Base-by-base conservation (phyloP, 176 grass and related monocot species). In the Aegilops longissima region DNA sequence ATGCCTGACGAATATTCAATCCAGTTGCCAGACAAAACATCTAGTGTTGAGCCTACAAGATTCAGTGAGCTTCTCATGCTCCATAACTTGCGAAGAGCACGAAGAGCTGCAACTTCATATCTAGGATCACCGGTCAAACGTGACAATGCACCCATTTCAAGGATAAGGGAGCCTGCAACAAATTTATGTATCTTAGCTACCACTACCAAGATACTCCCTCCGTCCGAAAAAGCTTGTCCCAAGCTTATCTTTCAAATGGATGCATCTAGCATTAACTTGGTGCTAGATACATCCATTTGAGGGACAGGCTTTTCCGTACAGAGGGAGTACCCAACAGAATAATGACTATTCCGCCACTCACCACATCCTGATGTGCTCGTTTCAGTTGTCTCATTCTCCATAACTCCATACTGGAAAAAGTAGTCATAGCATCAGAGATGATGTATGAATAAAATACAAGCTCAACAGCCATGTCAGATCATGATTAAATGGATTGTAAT, bases 291-390 rank as follows among this genome's bases (percentile, higher is more conserved):
- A 25, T 25, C 25, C 25, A 25, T 25, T 25, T 25, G 25, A 25
- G 25, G 25, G 25, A 25, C 25, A 25, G 25, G 25, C 25, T 25
- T 25, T 25, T 25, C 25, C 25, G 25, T 25, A 25, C 25, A 25
- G 25, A 25, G 25, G 25, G 25, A 25, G 25, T 25, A 25, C 25
- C 25, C 54, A 86, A 66, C 4, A 81, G 35, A 87, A 31, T 52
- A 68, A 82, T 77, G 66, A 67, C 38, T 77, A 65, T 61, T 84
- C 61, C 80, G 45, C 74, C 30, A 86, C 93, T 90, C 78, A 98
- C 96, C 96, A 76, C 93, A 98, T 29, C 96, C 96, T 78, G 96
- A 98, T 91, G 96, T 98, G 88, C 93, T 98, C 68, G 96, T 96
- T 94, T 98, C 96, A 92, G 92, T 90, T 83, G 90, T 98, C 79